Evolutionary conservation across 306 rosid genomes (phyloP).

Genomic region (Cucurbita pepo): DNA sequence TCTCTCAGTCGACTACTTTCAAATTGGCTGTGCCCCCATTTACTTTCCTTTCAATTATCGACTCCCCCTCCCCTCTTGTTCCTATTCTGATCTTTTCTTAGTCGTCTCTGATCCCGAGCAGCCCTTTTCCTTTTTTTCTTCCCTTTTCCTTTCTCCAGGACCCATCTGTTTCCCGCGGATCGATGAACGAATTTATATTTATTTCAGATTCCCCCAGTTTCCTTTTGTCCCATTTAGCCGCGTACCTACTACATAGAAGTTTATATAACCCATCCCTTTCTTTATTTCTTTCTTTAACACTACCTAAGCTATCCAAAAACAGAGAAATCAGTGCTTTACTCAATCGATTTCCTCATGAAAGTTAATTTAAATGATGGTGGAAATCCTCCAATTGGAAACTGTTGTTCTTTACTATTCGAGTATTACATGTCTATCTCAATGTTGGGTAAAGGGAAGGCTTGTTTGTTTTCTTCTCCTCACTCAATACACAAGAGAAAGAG

Average conservation of each 20-base stretch:
- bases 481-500: neutral
- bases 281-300: neutral
- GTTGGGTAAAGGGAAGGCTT: neutral
- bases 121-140: constrained; percentile 22
- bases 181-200: neutral
- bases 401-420: neutral
- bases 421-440: neutral
- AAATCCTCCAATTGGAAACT: neutral
- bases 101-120: constrained; percentile 77
- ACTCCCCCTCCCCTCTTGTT: constrained; percentile 8
- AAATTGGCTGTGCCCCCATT: constrained; percentile 19
- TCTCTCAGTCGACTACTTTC: constrained; percentile 21
- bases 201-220: neutral
- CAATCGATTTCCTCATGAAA: neutral
- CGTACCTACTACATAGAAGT: neutral
- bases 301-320: neutral
- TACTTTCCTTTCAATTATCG: constrained; percentile 37
- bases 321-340: neutral
- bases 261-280: neutral
- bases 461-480: neutral
- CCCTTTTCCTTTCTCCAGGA: constrained; percentile 34
- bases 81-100: constrained; percentile 17
- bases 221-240: neutral
- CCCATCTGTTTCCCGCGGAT: constrained; percentile 32
- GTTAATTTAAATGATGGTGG: neutral